Conservation (phyloP, 225 moss, liverwort and hornwort species). For the Pseudoscleropodium purum region DNA sequence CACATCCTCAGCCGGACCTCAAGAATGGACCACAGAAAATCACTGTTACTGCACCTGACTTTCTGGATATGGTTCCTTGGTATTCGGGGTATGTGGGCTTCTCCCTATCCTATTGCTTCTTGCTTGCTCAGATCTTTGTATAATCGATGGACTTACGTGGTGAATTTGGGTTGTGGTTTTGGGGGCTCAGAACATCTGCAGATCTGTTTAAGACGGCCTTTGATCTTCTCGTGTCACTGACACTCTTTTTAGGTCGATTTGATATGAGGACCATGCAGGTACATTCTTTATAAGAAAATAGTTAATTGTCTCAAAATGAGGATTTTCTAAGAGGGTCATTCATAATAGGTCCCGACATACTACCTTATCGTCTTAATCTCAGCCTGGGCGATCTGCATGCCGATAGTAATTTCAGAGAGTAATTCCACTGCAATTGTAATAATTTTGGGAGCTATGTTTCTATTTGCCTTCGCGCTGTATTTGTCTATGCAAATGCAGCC, state of each 20-base stretch:
- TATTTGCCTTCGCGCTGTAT: neutral
- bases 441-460: neutral
- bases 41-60: conserved; percentile 73
- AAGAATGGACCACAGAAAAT: conserved; percentile 60
- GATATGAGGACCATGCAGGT: conserved; percentile 99
- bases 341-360: neutral
- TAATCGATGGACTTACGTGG: conserved; percentile 8
- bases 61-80: conserved; percentile 99
- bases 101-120: neutral
- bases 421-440: neutral
- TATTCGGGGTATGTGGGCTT: conserved; percentile 78
- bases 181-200: conserved; percentile 77
- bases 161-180: conserved; percentile 3
- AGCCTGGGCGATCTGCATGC: neutral
- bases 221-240: conserved; percentile 96
- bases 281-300: neutral
- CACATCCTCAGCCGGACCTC: conserved; percentile 78
- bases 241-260: conserved; percentile 94
- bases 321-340: neutral
- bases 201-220: conserved; percentile 99
- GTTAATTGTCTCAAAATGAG: neutral
- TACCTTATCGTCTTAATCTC: neutral
- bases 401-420: neutral
- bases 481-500: neutral
- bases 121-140: neutral